phyloP scores from a whole-genome alignment of 73 alveolate species.

The Paramecium primaurelia region DNA sequence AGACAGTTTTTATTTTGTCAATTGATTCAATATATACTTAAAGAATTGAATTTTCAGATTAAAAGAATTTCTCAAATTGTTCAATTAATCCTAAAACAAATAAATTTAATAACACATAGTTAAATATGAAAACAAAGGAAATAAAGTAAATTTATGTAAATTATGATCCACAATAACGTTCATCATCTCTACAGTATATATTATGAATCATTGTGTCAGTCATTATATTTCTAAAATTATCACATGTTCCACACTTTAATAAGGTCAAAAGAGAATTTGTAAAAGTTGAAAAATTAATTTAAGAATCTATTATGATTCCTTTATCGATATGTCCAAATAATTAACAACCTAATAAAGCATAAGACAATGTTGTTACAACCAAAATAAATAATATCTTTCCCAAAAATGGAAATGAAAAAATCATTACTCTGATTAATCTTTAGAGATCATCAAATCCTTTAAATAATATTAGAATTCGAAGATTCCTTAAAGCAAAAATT shows the following conservation, averaged over 20 bases:
- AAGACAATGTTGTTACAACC: neutral
- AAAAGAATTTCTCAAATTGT: conserved; percentile 27
- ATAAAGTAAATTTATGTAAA: neutral
- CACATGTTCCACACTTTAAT: neutral
- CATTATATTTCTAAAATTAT: conserved; percentile 21
- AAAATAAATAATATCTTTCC: neutral
- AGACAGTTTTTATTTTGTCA: conserved; percentile 18
- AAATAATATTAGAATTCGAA: conserved; percentile 19
- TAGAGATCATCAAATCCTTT: conserved; percentile 2
- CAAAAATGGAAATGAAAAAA: neutral
- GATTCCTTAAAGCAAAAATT: neutral
- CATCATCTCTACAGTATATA: neutral
- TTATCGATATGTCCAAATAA: conserved; percentile 18
- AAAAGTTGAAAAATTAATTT: conserved; percentile 16
- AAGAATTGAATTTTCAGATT: neutral
- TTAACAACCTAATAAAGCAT: neutral
- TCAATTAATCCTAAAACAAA: conserved; percentile 49
- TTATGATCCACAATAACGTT: conserved; percentile 39
- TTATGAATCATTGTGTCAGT: neutral
- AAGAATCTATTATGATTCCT: neutral
- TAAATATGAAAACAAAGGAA: conserved; percentile 5
- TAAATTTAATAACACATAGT: conserved; percentile 1
- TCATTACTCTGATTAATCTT: conserved; percentile 6
- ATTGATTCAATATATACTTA: conserved; percentile 15
- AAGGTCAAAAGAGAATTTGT: neutral